Base-by-base conservation (phyloP, 2,329 filamentous ascomycete species). In the Fusarium brachygibbosum region DNA sequence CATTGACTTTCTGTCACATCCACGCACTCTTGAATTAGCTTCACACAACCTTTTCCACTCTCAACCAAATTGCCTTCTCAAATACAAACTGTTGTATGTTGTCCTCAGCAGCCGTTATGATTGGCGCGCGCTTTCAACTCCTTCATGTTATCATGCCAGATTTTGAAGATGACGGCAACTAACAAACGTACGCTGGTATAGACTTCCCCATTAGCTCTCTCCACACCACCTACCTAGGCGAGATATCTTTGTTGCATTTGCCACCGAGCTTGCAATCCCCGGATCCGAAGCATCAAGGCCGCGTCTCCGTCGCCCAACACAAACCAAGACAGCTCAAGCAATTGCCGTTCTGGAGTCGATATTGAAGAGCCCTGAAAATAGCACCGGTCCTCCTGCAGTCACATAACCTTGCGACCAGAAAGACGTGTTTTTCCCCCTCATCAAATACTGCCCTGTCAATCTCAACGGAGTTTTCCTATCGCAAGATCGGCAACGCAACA, bases 331-430 rank as follows among this genome's bases (percentile, higher is more conserved):
- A 53, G 31, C 19, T 37, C 19, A 21, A 37, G 23, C 19, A 42
- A 42, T 62, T 74, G 72, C 59, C 67, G 72, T 61, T 74, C 72
- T 74, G 72, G 72, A 62, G 66, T 74, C 68, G 72, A 66, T 74
- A 74, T 74, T 74, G 70, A 74, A 48, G 72, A 74, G 61, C 70
- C 55, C 46, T 53, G 66, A 69, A 45, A 63, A 72, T 38, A 74
- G 49, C 29, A 72, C 58, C 42, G 59, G 55, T 46, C 63, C 70
- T 63, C 67, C 66, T 38, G 72, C 72, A 48, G 45, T 73, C 55
- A 75, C 69, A 23, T 75, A 68, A 53, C 31, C 50, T 49, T 49
- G 19, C 32, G 40, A 48, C 50, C 23, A 63, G 32, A 35, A 42
- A 58, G 37, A 38, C 54, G 46, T 59, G 58, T 63, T 34, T 40